phyloP scores from a whole-genome alignment of 2,329 filamentous ascomycete genomes.

The Chrysoporthe austroafricana region DNA sequence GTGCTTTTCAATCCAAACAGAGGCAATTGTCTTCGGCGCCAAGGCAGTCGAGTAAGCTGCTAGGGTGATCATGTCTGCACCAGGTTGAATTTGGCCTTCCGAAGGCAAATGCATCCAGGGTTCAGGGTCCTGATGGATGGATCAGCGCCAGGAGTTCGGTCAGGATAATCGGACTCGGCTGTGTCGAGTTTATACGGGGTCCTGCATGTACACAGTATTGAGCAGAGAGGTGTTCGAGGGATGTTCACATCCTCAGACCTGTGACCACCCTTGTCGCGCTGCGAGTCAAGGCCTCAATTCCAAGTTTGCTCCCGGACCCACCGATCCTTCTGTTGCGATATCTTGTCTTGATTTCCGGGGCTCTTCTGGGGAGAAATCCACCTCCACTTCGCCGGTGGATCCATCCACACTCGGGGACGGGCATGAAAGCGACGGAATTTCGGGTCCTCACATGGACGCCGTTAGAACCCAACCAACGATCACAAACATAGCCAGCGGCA shows the following conservation, averaged over 20 bases:
- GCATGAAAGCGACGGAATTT: not conserved
- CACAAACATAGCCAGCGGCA: not conserved
- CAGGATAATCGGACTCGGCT: not conserved
- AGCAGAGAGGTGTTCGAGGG: not conserved
- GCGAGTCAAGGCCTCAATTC: slow-evolving; percentile 4
- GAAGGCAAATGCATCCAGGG: slow-evolving; percentile 1
- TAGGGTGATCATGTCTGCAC: not conserved
- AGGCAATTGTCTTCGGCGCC: not conserved
- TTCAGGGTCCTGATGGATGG: not conserved
- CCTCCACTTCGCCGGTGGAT: slow-evolving; percentile 8
- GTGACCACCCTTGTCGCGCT: not conserved
- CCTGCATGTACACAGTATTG: not conserved
- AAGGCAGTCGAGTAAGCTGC: not conserved
- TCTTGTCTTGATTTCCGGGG: not conserved
- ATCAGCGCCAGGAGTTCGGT: not conserved
- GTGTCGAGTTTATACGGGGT: not conserved
- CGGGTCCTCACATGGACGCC: not conserved
- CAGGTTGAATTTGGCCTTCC: not conserved
- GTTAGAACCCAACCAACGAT: not conserved
- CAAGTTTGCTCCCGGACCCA: not conserved
- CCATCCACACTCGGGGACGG: not conserved
- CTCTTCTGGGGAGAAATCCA: slow-evolving; percentile 8
- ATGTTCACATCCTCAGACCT: not conserved
- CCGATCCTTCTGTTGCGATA: not conserved
- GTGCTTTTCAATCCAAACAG: not conserved